phyloP scores from a whole-genome alignment of 352 stramenopile species.

The Phytophthora kernoviae region DNA sequence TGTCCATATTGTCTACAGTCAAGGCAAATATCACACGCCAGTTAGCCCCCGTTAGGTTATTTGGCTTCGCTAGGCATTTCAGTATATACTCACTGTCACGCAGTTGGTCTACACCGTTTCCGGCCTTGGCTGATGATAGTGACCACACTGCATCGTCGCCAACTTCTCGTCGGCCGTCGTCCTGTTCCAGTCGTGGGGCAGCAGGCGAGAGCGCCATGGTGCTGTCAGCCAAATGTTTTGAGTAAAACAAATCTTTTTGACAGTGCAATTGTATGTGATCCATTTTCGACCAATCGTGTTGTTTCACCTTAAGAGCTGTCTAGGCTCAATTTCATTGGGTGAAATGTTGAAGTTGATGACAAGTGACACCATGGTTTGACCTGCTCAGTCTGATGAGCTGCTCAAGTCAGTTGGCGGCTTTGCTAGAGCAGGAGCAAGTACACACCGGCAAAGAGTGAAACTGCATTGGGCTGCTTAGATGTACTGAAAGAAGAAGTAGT shows the following conservation, averaged over 20 bases:
- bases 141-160: constrained; percentile 94
- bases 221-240: too few species aligned
- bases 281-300: not conserved
- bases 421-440: not conserved
- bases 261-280: not conserved
- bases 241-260: constrained; percentile 6
- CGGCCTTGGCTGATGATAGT: constrained; percentile 96
- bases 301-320: not conserved
- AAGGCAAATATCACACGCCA: not conserved
- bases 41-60: constrained; percentile 6
- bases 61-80: not conserved
- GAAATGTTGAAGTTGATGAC: not conserved
- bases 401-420: not conserved
- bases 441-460: not conserved
- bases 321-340: not conserved
- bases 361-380: not conserved
- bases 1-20: constrained; percentile 91
- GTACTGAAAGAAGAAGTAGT: constrained; percentile 21
- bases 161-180: constrained; percentile 60
- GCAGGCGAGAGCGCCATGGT: not conserved
- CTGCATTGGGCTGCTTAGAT: constrained; percentile 1
- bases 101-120: constrained; percentile 98
- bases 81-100: constrained; percentile 81
- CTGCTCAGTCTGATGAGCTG: constrained; percentile 3
- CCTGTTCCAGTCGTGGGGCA: not conserved